A percentile compares a stretch with the other conserved stretches of the same genome.
phyloP scores from a whole-genome alignment of 345 rosid species.

The Populus tremula region DNA sequence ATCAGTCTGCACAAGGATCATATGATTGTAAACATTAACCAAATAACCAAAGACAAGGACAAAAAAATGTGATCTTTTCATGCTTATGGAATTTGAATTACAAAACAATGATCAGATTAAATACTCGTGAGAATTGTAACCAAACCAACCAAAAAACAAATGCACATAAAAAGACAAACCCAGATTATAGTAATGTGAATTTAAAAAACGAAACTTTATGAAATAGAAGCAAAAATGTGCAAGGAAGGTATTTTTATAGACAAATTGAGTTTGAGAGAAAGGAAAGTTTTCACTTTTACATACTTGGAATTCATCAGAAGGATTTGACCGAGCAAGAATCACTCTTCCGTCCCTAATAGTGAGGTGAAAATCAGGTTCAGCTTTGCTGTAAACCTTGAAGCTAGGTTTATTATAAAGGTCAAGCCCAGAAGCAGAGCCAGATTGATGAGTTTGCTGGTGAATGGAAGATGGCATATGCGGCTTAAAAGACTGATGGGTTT shows the following conservation, averaged over 20 bases:
- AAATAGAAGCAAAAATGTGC: background rate
- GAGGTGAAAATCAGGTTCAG: constrained; percentile 50
- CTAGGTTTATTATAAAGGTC: constrained; percentile 48
- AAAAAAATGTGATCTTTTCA: background rate
- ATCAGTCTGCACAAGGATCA: background rate
- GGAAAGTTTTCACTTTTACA: background rate
- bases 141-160: background rate
- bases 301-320: constrained; percentile 63
- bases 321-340: constrained; percentile 54
- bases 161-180: background rate
- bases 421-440: constrained; percentile 26
- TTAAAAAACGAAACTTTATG: background rate
- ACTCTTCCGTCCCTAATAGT: constrained; percentile 61
- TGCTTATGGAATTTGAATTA: background rate
- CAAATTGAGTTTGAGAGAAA: background rate
- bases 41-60: background rate
- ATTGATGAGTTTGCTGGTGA: constrained; percentile 32
- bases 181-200: background rate
- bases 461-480: constrained; percentile 41
- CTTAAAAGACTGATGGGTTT: constrained; percentile 32
- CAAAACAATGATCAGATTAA: background rate
- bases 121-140: background rate
- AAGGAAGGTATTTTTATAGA: background rate
- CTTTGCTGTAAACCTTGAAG: constrained; percentile 59
- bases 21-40: background rate